Evolutionary conservation across 495 filamentous ascomycete genomes (phyloP).

Genomic region (Aspergillus bertholletiae): DNA sequence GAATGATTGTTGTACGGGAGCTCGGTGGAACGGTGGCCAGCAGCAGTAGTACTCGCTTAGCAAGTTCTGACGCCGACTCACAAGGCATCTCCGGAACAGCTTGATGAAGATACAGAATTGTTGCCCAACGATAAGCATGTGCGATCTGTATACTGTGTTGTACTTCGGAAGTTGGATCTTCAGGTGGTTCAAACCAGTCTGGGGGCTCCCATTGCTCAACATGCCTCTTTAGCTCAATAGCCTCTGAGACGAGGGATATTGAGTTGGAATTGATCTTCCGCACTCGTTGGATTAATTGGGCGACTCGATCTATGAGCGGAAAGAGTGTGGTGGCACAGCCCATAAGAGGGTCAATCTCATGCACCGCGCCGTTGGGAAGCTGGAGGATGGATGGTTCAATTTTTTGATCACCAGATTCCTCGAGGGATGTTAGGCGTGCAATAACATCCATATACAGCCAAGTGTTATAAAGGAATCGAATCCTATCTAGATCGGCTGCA

Average conservation of each 20-base stretch:
- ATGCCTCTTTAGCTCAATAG: constrained; percentile 58
- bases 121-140: constrained; percentile 74
- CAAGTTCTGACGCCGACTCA: constrained; percentile 51
- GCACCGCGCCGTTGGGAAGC: constrained; percentile 39
- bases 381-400: constrained; percentile 44
- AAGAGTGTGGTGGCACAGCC: constrained; percentile 71
- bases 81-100: constrained; percentile 74
- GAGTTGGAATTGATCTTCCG: constrained; percentile 56
- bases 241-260: constrained; percentile 58
- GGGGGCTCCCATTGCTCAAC: constrained; percentile 66
- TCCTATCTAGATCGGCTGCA: constrained; percentile 46
- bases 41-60: constrained; percentile 57
- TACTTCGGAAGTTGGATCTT: constrained; percentile 63
- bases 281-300: constrained; percentile 63
- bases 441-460: constrained; percentile 85
- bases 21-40: constrained; percentile 61
- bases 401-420: constrained; percentile 53
- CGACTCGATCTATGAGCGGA: constrained; percentile 68
- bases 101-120: constrained; percentile 72
- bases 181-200: constrained; percentile 54
- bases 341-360: constrained; percentile 72
- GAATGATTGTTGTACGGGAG: constrained; percentile 67
- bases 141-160: constrained; percentile 69
- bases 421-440: constrained; percentile 66
- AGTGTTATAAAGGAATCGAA: constrained; percentile 72